These are phyloP conservation scores for Pichiaceae sp. DNA, from an alignment of 1,139 yeast genomes.

Conservation along the genomic window DNA sequence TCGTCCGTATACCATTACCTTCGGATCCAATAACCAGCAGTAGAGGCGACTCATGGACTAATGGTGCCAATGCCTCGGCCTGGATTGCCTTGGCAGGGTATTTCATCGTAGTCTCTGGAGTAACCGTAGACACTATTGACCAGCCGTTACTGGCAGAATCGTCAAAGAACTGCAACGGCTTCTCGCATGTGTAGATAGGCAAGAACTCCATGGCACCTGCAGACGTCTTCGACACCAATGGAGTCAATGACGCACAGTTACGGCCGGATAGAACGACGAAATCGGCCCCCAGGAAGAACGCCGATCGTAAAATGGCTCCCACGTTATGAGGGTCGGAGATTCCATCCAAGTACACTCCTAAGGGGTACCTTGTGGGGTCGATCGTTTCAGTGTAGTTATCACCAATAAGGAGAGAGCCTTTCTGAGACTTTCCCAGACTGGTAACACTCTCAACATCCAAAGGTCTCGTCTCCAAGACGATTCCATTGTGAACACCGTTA, in stretches of 20 bases:
- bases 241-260: slow-evolving; percentile 68
- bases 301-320: slow-evolving; percentile 80
- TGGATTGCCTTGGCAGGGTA: slow-evolving; percentile 24
- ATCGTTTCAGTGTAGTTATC: slow-evolving; percentile 2
- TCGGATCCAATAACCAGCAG: slow-evolving; percentile 78
- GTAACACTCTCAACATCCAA: slow-evolving; percentile 36
- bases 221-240: slow-evolving; percentile 73
- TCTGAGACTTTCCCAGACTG: slow-evolving; percentile 26
- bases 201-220: slow-evolving; percentile 83
- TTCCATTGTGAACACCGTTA: slow-evolving; percentile 77
- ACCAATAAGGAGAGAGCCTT: slow-evolving; percentile 25
- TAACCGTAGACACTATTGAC: slow-evolving; percentile 62
- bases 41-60: slow-evolving; percentile 46
- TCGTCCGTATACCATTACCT: slow-evolving; percentile 71
- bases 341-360: slow-evolving; percentile 75
- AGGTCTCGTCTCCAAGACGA: slow-evolving; percentile 63
- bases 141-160: slow-evolving; percentile 52
- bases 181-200: slow-evolving; percentile 48
- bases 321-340: slow-evolving; percentile 85
- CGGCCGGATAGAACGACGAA: slow-evolving; percentile 63
- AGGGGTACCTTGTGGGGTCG: slow-evolving; percentile 36
- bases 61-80: slow-evolving; percentile 30
- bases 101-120: slow-evolving; percentile 22
- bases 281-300: slow-evolving; percentile 80
- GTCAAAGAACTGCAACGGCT: slow-evolving; percentile 58